Evolutionary conservation across 805 yeast genomes (phyloP).

Genomic region (Cyberlindnera xishuangbannaensis): DNA sequence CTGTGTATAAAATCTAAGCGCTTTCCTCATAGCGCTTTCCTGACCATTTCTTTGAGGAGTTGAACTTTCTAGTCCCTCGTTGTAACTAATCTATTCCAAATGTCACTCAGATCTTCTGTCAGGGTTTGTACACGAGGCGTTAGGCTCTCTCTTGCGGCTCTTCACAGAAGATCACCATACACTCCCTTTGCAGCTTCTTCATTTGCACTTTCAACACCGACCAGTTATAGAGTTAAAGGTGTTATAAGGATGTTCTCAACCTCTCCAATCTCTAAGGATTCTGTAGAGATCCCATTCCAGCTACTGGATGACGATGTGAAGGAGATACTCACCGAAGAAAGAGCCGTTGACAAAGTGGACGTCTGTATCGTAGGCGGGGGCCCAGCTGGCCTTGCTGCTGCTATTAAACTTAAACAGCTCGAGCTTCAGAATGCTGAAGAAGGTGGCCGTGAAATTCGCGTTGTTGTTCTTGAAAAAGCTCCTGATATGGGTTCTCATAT

Average conservation of each 20-base stretch:
- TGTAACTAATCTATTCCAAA: too few relatives aligned
- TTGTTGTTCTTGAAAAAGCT: constrained; percentile 87
- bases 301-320: constrained; percentile 37
- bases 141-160: neutral
- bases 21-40: too few relatives aligned
- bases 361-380: constrained; percentile 98
- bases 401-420: constrained; percentile 80
- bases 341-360: constrained; percentile 85
- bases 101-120: neutral
- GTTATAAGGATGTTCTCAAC: constrained; percentile 9
- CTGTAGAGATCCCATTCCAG: constrained; percentile 25
- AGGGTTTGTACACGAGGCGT: constrained; percentile 2
- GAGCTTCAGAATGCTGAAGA: constrained; percentile 44
- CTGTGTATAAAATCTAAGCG: too few relatives aligned
- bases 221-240: too few relatives aligned
- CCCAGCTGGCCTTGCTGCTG: constrained; percentile 94
- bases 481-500: constrained; percentile 91
- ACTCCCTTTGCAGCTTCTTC: too few relatives aligned
- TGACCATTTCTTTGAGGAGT: too few relatives aligned
- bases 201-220: too few relatives aligned
- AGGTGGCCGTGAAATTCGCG: constrained; percentile 65
- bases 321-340: constrained; percentile 47
- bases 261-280: constrained; percentile 3
- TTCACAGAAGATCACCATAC: constrained; percentile 1
- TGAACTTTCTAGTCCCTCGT: too few relatives aligned